Base-by-base conservation (phyloP, 2,329 filamentous ascomycete species). In the Lachnellula occidentalis region DNA sequence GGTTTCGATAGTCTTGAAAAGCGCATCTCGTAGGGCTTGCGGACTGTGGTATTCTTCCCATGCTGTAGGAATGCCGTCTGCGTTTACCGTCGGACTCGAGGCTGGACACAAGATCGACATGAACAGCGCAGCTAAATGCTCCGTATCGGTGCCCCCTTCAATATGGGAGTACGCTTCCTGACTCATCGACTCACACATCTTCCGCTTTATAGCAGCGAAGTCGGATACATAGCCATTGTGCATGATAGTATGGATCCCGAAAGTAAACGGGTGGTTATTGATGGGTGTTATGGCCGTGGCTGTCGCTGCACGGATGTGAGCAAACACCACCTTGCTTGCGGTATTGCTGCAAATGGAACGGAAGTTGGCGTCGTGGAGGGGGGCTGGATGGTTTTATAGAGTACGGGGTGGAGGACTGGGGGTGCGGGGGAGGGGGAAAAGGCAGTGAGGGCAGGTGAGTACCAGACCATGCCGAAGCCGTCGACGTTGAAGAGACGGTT, bases 231-330 rank as follows among this genome's bases (percentile, higher is more conserved):
- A 73, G 2, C 78, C 78, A 61, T 81, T 81, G 69, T 81, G 78
- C 78, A 81, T 80, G 63, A 80, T 76, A 8, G 71, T 70, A 58
- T 80, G 76, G 37, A 77, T 69, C 14, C 78, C 78, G 50, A 80
- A 81, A 31, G 76, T 71, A 63, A 81, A 81, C 5, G 78, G 78
- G 56, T 81, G 78, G 45, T 75, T 77, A 65, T 81, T 81, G 19
- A 78, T 74, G 15, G 72, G 70, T 2, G 75, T 72, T 24, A 79
- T 75, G 9, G 60, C 61, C 1, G 74, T 76, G 1, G 73, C 76
- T 6, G 72, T 76, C 3, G 73, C 74, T 9, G 77, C 78, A 8
- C 78, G 73, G 54, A 81, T 79, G 60, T 81, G 78, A 0, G 76
- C 77, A 45, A 81, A 76, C 24, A 75, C 69, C n/a, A 74, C 75